Conservation (phyloP, 192 early-diverging fungal species). For the Rhizophagus sp. region DNA sequence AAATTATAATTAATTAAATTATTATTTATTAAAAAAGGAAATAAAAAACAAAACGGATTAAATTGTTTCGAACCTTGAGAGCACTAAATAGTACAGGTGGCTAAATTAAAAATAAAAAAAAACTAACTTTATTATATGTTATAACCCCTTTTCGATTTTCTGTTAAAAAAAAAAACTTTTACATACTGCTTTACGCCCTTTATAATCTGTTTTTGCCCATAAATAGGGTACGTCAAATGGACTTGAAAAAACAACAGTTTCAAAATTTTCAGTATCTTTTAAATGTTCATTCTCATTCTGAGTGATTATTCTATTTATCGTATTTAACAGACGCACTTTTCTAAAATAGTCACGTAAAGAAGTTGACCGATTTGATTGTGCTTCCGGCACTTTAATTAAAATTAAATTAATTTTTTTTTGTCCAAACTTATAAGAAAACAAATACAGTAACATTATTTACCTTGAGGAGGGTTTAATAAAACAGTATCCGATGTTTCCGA, state of each 20-base stretch:
- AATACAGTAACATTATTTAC: background rate
- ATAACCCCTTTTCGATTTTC: background rate
- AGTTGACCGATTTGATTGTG: background rate
- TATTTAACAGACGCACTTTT: background rate
- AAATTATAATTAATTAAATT: background rate
- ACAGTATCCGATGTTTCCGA: background rate
- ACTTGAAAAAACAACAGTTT: background rate
- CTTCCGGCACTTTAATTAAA: too few relatives aligned
- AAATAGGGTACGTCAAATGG: constrained; percentile 36
- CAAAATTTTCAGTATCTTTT: background rate
- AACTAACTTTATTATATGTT: background rate
- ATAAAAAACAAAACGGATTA: background rate
- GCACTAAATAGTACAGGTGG: constrained; percentile 42
- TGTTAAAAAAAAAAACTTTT: constrained; percentile 22
- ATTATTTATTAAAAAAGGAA: background rate
- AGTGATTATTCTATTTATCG: background rate
- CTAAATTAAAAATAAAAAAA: constrained; percentile 21
- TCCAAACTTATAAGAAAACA: background rate
- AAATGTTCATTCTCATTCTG: background rate
- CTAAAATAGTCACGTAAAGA: background rate
- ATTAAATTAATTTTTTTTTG: background rate
- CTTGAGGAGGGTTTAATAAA: background rate
- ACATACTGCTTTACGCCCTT: constrained; percentile 45
- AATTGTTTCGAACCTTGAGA: constrained; percentile 27
- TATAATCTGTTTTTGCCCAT: constrained; percentile 32